Evolutionary conservation across 2,329 filamentous ascomycete species (phyloP).

Genomic region (Paecilomyces niveus): DNA sequence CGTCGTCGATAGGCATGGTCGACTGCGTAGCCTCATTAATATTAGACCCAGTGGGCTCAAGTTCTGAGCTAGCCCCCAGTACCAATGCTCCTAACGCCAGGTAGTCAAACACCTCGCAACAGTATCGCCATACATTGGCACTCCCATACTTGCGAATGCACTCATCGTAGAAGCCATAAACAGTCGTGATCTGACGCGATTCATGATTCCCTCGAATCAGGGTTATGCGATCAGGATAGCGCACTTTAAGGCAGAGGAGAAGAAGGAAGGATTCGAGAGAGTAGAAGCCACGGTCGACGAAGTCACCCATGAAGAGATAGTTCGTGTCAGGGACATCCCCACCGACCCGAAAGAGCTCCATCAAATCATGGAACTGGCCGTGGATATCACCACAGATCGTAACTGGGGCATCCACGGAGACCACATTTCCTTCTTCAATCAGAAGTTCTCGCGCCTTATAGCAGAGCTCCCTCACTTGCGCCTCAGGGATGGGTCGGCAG

Average conservation of each 20-base stretch:
- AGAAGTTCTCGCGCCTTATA: constrained; percentile 94
- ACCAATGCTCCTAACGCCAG: constrained; percentile 84
- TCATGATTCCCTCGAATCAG: constrained; percentile 94
- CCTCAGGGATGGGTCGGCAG: constrained; percentile 91
- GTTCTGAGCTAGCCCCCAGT: constrained; percentile 67
- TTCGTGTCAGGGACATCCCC: constrained; percentile 93
- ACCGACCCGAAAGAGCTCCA: constrained; percentile 92
- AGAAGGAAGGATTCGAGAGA: constrained; percentile 95
- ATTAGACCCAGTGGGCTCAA: constrained; percentile 52
- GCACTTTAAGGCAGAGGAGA: constrained; percentile 90
- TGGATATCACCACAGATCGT: constrained; percentile 98
- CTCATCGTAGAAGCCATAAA: constrained; percentile 98
- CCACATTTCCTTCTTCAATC: constrained; percentile 96
- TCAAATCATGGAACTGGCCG: constrained; percentile 91
- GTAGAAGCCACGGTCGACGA: constrained; percentile 97
- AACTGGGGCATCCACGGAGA: constrained; percentile 88
- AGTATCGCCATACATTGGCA: constrained; percentile 95
- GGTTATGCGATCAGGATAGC: constrained; percentile 95
- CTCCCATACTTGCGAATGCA: constrained; percentile 93
- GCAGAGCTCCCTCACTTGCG: constrained; percentile 91
- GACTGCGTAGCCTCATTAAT: constrained; percentile 40
- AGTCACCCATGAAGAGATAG: constrained; percentile 97
- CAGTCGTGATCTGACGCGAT: constrained; percentile 91
- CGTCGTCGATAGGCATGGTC: constrained; percentile 50
- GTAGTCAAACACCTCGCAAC: constrained; percentile 97